Evolutionary conservation across 257 asterid species (phyloP).

Genomic region (Forsythia suspensa): DNA sequence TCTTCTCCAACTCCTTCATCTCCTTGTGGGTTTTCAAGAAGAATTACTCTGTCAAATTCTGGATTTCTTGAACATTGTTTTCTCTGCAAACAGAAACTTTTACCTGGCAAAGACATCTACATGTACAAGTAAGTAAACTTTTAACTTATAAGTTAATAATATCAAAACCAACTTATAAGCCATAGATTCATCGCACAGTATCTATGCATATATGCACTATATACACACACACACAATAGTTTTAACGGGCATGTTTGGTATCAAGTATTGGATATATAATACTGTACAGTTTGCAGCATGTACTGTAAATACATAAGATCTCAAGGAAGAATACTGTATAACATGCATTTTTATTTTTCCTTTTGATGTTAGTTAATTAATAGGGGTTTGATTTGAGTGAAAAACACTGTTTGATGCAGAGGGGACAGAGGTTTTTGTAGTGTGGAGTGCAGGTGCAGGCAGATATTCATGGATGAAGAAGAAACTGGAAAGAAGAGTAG

Average conservation of each 20-base stretch:
- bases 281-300: too few relatives aligned
- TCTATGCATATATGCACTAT: too few relatives aligned
- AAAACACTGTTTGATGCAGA: constrained; percentile 37
- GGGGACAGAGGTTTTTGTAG: constrained; percentile 91
- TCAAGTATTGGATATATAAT: too few relatives aligned
- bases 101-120: constrained; percentile 81
- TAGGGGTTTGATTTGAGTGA: background rate
- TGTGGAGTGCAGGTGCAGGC: constrained; percentile 88
- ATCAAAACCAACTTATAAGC: background rate
- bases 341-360: too few relatives aligned
- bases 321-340: too few relatives aligned
- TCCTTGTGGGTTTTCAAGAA: constrained; percentile 24
- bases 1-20: constrained; percentile 34
- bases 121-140: constrained; percentile 81
- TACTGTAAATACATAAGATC: too few relatives aligned
- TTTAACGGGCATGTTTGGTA: too few relatives aligned
- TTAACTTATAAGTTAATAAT: background rate
- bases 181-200: too few relatives aligned
- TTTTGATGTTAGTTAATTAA: too few relatives aligned
- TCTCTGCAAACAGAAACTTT: constrained; percentile 68
- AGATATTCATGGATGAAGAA: constrained; percentile 87
- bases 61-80: constrained; percentile 74
- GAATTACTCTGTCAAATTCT: background rate
- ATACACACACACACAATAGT: too few relatives aligned
- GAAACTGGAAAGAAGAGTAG: constrained; percentile 35